These are phyloP conservation scores for Aspergillus wentii DNA, from an alignment of 495 filamentous ascomycete genomes.

Conservation along the genomic window DNA sequence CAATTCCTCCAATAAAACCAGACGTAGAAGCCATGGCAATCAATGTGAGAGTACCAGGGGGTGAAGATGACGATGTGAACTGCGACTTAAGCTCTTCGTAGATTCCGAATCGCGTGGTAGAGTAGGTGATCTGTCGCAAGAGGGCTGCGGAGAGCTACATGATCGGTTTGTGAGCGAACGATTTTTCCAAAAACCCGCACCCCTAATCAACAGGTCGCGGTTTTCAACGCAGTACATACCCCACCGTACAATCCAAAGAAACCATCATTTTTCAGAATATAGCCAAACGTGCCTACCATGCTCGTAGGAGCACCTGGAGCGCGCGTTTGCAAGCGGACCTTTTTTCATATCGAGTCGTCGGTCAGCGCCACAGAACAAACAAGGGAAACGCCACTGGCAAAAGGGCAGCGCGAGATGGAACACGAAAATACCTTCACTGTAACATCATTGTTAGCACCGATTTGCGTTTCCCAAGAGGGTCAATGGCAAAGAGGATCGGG, in stretches of 20 bases:
- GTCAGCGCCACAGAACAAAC: background rate
- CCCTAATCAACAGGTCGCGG: conserved; percentile 3
- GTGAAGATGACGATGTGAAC: conserved; percentile 45
- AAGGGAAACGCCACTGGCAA: conserved; percentile 1
- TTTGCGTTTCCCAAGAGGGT: background rate
- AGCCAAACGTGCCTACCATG: conserved; percentile 77
- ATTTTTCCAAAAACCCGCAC: too few species aligned
- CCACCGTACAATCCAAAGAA: conserved; percentile 77
- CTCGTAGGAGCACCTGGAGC: conserved; percentile 58
- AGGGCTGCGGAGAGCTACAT: conserved; percentile 80
- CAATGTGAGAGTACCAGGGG: conserved; percentile 62
- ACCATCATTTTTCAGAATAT: conserved; percentile 65
- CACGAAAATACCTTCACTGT: conserved; percentile 46
- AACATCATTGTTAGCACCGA: conserved; percentile 12
- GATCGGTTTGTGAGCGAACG: conserved; percentile 5
- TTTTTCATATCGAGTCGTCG: conserved; percentile 14
- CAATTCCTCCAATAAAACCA: conserved; percentile 83
- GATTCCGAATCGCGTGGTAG: conserved; percentile 86
- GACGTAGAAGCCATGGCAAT: conserved; percentile 76
- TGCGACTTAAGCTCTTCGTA: conserved; percentile 86
- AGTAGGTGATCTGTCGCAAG: conserved; percentile 87
- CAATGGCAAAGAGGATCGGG: background rate
- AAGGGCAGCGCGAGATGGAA: conserved; percentile 1
- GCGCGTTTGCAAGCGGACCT: conserved; percentile 88
- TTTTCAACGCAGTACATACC: conserved; percentile 36